These are phyloP conservation scores for Sechiopsis laciniata DNA, from an alignment of 306 rosid genomes.

Conservation along the genomic window DNA sequence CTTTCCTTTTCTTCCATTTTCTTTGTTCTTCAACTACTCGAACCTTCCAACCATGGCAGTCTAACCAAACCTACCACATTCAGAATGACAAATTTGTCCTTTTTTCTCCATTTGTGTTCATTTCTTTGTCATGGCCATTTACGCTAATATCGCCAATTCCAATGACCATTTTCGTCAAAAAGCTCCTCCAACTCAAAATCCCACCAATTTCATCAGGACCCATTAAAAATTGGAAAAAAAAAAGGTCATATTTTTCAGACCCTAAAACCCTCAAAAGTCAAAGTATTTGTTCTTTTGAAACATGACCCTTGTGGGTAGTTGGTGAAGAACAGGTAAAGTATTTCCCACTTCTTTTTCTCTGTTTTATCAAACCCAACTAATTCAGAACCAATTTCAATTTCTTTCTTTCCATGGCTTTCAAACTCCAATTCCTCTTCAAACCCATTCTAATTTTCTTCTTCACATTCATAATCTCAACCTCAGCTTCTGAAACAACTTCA, in stretches of 20 bases:
- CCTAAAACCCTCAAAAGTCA: background rate
- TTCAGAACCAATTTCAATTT: background rate
- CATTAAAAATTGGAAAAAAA: background rate
- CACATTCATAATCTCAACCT: conserved; percentile 27
- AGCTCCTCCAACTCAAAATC: background rate
- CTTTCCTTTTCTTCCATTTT: background rate
- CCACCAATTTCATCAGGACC: background rate
- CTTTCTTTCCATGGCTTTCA: background rate
- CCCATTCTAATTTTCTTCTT: background rate
- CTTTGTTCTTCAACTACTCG: conserved; percentile 4
- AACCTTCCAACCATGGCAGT: conserved; percentile 5
- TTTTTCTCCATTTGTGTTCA: background rate
- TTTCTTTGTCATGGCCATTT: background rate
- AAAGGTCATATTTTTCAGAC: too few relatives aligned
- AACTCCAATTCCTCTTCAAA: conserved; percentile 2
- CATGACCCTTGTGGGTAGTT: background rate
- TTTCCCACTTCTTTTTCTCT: background rate
- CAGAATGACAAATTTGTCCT: background rate
- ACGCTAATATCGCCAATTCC: background rate
- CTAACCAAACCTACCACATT: conserved; percentile 16
- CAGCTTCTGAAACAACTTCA: conserved; percentile 1
- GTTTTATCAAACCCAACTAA: background rate
- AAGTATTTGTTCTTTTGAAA: background rate
- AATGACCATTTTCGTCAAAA: background rate
- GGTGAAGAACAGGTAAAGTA: conserved; percentile 1